Conservation (phyloP, 140 eudicot species). For the Bidens hawaiensis region DNA sequence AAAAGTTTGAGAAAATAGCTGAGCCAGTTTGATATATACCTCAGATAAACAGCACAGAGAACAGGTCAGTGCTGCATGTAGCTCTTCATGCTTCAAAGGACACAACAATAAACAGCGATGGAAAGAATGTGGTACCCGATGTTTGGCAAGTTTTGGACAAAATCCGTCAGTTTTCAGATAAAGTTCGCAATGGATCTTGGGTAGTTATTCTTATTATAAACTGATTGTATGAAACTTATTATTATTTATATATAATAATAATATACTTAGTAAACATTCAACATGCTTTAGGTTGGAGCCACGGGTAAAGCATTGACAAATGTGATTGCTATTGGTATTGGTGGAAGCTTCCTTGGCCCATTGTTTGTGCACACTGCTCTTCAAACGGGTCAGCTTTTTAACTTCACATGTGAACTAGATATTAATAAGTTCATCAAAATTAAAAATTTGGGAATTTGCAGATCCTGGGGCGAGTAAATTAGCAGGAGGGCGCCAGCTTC, state of each 20-base stretch:
- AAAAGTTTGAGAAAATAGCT: not conserved
- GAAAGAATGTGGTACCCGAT: constrained; percentile 94
- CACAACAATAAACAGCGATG: constrained; percentile 70
- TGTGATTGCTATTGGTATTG: constrained; percentile 89
- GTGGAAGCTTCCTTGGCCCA: too few relatives aligned
- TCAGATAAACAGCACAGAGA: too few relatives aligned
- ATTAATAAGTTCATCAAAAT: not conserved
- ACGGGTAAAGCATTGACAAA: constrained; percentile 75
- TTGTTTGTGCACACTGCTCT: too few relatives aligned
- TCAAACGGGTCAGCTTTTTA: constrained; percentile 41
- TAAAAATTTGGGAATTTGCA: constrained; percentile 30
- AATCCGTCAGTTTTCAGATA: constrained; percentile 29
- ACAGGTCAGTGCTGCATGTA: constrained; percentile 42
- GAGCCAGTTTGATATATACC: not conserved
- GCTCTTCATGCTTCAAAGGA: too few relatives aligned
- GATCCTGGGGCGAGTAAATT: constrained; percentile 70
- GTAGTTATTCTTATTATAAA: too few relatives aligned
- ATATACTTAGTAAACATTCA: not conserved
- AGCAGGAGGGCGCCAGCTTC: constrained; percentile 88
- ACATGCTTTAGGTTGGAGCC: constrained; percentile 65
- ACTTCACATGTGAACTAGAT: not conserved
- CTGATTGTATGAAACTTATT: too few relatives aligned
- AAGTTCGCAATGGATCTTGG: too few relatives aligned
- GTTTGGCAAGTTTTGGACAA: constrained; percentile 96
- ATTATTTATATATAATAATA: not conserved